Percentiles rank a stretch among this genome's conserved stretches.
Conservation (phyloP, 495 filamentous ascomycete genomes). For the Penicillium lividum region DNA sequence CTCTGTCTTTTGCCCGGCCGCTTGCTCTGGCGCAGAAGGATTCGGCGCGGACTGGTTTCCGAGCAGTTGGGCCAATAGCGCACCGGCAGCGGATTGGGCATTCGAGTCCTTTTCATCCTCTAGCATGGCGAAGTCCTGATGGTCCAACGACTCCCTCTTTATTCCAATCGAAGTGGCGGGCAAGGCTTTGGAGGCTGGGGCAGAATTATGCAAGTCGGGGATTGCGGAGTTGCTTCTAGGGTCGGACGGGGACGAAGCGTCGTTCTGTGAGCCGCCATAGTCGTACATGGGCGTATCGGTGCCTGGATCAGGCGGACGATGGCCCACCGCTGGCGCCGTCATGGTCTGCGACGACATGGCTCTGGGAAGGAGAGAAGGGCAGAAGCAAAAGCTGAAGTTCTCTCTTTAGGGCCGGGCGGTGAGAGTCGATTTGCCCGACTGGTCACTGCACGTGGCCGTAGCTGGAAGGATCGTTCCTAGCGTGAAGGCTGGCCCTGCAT, state of each 20-base stretch:
- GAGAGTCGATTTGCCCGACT: slow-evolving; percentile 28
- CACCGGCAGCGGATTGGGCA: slow-evolving; percentile 46
- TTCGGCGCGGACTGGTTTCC: slow-evolving; percentile 36
- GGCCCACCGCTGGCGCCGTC: slow-evolving; percentile 55
- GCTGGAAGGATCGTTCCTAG: background rate
- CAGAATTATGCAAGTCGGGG: slow-evolving; percentile 48
- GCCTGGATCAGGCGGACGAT: slow-evolving; percentile 51
- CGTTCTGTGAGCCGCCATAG: slow-evolving; percentile 39
- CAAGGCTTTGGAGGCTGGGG: slow-evolving; percentile 39
- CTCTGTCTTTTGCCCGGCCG: slow-evolving; percentile 15
- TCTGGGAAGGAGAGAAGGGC: slow-evolving; percentile 31
- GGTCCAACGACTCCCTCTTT: slow-evolving; percentile 36
- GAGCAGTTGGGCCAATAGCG: slow-evolving; percentile 46
- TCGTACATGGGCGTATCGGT: slow-evolving; percentile 44
- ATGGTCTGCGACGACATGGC: slow-evolving; percentile 61
- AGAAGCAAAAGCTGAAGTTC: slow-evolving; percentile 36
- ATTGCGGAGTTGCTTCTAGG: slow-evolving; percentile 50
- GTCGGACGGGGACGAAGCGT: slow-evolving; percentile 32
- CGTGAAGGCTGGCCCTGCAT: background rate
- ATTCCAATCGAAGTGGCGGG: slow-evolving; percentile 35
- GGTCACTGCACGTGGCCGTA: slow-evolving; percentile 31
- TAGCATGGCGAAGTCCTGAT: slow-evolving; percentile 16
- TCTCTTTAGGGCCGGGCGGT: slow-evolving; percentile 35
- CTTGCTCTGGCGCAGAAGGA: slow-evolving; percentile 19
- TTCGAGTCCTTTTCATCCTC: slow-evolving; percentile 23